phyloP scores from a whole-genome alignment of 495 filamentous ascomycete genomes.

The Talaromyces proteolyticus region DNA sequence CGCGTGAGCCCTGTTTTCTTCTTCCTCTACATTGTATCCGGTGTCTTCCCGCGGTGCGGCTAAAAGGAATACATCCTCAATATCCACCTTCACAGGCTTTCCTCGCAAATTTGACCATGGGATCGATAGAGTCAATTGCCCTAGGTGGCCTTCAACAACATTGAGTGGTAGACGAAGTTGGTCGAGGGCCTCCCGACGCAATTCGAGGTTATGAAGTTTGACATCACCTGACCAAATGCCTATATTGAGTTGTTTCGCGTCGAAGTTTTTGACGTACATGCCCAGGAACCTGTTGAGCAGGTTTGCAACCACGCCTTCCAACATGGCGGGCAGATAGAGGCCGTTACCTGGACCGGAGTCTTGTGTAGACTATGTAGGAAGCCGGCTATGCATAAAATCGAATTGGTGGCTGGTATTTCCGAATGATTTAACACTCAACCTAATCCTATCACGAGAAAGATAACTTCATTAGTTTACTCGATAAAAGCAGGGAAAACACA shows the following conservation, averaged over 20 bases:
- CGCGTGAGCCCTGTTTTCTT: conserved; percentile 70
- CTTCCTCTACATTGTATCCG: conserved; percentile 88
- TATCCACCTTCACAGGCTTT: conserved; percentile 87
- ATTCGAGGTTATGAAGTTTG: conserved; percentile 82
- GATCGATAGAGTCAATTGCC: conserved; percentile 82
- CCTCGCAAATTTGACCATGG: conserved; percentile 95
- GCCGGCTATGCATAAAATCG: background rate
- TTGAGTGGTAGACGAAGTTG: conserved; percentile 94
- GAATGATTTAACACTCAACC: no score
- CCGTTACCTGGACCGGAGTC: conserved; percentile 31
- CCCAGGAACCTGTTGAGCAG: conserved; percentile 97
- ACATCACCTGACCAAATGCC: conserved; percentile 98
- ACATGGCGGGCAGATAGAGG: conserved; percentile 44
- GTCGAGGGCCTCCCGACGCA: conserved; percentile 90
- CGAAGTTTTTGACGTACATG: conserved; percentile 99
- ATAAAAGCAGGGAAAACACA: no score
- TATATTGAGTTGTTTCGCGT: conserved; percentile 91
- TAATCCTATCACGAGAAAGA: no score
- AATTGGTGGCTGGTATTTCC: background rate
- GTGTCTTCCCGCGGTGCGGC: conserved; percentile 92
- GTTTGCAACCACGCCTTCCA: conserved; percentile 70
- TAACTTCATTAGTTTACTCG: no score
- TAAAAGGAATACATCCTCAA: conserved; percentile 93
- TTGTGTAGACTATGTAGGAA: background rate
- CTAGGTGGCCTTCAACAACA: conserved; percentile 91